Conservation (phyloP, 495 filamentous ascomycete genomes). For the Daldinia vernicosa region DNA sequence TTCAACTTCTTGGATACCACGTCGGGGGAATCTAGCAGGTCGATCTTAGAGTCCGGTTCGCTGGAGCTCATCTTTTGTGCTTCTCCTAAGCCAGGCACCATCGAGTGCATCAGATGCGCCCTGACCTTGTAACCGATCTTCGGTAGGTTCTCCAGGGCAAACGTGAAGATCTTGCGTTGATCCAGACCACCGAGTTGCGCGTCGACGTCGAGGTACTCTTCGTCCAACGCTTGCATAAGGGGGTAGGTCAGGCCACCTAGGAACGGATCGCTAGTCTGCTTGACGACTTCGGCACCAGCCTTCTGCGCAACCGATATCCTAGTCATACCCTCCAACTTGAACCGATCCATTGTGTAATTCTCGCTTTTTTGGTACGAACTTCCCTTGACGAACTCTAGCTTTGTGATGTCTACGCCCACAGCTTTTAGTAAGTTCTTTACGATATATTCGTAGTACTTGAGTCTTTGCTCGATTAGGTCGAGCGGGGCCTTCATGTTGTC, state of each 20-base stretch:
- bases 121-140: slow-evolving; percentile 74
- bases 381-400: slow-evolving; percentile 85
- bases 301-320: slow-evolving; percentile 79
- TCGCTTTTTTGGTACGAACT: slow-evolving; percentile 79
- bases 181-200: slow-evolving; percentile 82
- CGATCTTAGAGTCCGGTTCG: slow-evolving; percentile 83
- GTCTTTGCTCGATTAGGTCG: slow-evolving; percentile 83
- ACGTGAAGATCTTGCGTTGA: slow-evolving; percentile 88
- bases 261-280: slow-evolving; percentile 79
- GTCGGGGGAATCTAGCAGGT: slow-evolving; percentile 82
- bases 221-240: slow-evolving; percentile 88
- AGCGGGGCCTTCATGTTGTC: slow-evolving; percentile 87
- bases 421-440: slow-evolving; percentile 74
- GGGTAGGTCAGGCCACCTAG: slow-evolving; percentile 87
- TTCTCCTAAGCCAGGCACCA: slow-evolving; percentile 88
- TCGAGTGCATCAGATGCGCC: slow-evolving; percentile 88
- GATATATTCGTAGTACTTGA: slow-evolving; percentile 73
- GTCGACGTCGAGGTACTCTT: slow-evolving; percentile 88
- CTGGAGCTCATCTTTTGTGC: slow-evolving; percentile 70
- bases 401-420: slow-evolving; percentile 77
- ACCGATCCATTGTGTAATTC: slow-evolving; percentile 81
- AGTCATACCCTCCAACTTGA: slow-evolving; percentile 65
- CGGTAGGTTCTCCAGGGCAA: slow-evolving; percentile 79
- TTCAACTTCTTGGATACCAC: slow-evolving; percentile 78
- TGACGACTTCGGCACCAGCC: slow-evolving; percentile 92